Base-by-base conservation (phyloP, 306 rosid genomes). In the Quillaja saponaria region DNA sequence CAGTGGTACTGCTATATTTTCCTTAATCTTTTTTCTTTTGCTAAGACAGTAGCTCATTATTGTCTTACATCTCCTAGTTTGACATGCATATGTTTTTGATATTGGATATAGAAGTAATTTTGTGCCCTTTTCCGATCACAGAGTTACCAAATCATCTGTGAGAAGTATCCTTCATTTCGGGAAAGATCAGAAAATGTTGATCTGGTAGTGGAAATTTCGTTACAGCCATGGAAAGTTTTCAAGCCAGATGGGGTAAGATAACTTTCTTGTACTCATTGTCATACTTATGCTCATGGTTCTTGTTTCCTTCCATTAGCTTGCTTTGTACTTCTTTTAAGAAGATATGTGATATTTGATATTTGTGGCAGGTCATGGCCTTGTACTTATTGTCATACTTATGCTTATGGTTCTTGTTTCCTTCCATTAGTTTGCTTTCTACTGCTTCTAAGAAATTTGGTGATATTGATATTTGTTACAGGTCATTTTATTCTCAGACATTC, bases 141-240 rank as follows among this genome's bases (percentile, higher is more conserved):
- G 97, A 91, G 96, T 71, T 91, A 91, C 72, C 96, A 88, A 84
- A n/a, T 21, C 20, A 76, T 91, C 19, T 91, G 97, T 10, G 97
- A 91, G 84, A 86, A 83, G 65, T 73, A 91, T 71, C 97, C 97
- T 61, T 86, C 96, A n/a, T 91, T 88, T 61, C 85, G 96, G 0
- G 96, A 91, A 53, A 91, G 97, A 68, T 91, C 97, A 12, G 97
- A 91, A 71, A 88, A 91, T 71, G 96, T 83, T 16, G 92, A 91
- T 72, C 96, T 88, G n/a, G 89, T 91, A 6, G 97, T 85, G 39
- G 96, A 88, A 75, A 88, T 91, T 73, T 91, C 97, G 8, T 76
- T 91, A 49, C 96, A 91, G 80, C 96, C 97, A 0, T 91, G 97
- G 97, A 88, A 85, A 1, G 96, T 88, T 74, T 91, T 91, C 75